Base-by-base conservation (phyloP, 2,329 filamentous ascomycete genomes). In the Camptophora hylomeconis region DNA sequence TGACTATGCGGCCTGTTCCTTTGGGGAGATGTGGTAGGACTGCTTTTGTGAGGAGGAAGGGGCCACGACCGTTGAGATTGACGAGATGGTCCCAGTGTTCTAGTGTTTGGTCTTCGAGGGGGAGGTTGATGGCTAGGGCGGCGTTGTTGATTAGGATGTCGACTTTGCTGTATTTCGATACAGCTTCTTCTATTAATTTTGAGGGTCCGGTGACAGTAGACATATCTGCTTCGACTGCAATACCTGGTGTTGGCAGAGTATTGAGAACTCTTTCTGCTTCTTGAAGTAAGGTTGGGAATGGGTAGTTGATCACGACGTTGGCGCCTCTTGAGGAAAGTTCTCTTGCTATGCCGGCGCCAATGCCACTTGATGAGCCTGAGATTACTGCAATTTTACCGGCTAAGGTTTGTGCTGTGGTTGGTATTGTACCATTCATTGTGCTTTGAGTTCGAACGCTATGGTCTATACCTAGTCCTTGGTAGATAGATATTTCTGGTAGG, bases 311-410 rank as follows among this genome's bases (percentile, higher is more conserved):
- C n/a, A 47, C 48, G 7, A 65, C 53, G 51, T 60, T 36, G 15
- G 38, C 35, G 8, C 38, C 38, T n/a, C 36, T 26, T 20, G 47
- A 48, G 9, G 61, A 63, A 7, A 68, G 45, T 29, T 65, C 60
- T 21, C 60, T 46, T 12, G 61, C 63, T 22, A 68, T 54, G 25
- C 52, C 56, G 17, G 52, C 54, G 14, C 65, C 64, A 6, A 69
- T 63, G 5, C 63, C 61, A 35, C 63, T 49, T n/a, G 59, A 61
- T 9, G 55, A 57, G 6, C 65, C 63, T 2, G 61, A 67, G 1
- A 67, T 56, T 22, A 67, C 61, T 19, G 61, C 61, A 11, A 36
- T 30, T 26, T 39, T 39, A 15, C 36, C 36, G 6, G 17, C 13
- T 6, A 39, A 22, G 11, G 28, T 30, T 12, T 30, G 28, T 16